These are phyloP conservation scores for Boletus subcaerulescens DNA, from an alignment of 768 basidiomycete genomes.

Conservation along the genomic window DNA sequence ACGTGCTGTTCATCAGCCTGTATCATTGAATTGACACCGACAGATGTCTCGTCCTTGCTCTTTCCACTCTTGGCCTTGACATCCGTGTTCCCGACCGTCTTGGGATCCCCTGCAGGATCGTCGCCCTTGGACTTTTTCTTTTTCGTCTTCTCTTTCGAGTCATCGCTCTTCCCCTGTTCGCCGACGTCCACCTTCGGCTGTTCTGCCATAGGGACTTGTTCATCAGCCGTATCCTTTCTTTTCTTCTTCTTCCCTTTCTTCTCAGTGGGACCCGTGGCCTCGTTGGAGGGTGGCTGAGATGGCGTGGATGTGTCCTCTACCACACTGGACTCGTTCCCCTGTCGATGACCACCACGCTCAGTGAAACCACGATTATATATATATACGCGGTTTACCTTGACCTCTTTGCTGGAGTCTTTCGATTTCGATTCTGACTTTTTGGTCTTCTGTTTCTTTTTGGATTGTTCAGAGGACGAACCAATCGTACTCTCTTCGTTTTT, in stretches of 20 bases:
- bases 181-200: not conserved
- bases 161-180: constrained; percentile 1
- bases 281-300: not conserved
- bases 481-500: not conserved
- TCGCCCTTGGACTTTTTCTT: constrained; percentile 19
- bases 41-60: not conserved
- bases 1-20: not conserved
- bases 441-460: constrained; percentile 20
- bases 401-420: constrained; percentile 1
- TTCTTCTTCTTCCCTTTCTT: constrained; percentile 24
- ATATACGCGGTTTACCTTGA: constrained; percentile 15
- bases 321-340: constrained; percentile 1
- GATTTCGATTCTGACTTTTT: constrained; percentile 13
- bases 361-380: constrained; percentile 1
- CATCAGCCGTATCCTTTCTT: constrained; percentile 3
- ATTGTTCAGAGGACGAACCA: not conserved
- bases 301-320: not conserved
- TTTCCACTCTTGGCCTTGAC: constrained; percentile 1
- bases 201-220: not conserved
- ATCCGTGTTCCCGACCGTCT: not conserved
- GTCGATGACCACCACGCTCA: constrained; percentile 2
- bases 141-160: constrained; percentile 14
- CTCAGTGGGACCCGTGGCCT: not conserved
- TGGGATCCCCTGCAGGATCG: not conserved
- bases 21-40: not conserved